Evolutionary conservation across 2,329 filamentous ascomycete genomes (phyloP), one percentile per base, ranked within the genome.

Genomic region (Penicillium oxalicum): DNA sequence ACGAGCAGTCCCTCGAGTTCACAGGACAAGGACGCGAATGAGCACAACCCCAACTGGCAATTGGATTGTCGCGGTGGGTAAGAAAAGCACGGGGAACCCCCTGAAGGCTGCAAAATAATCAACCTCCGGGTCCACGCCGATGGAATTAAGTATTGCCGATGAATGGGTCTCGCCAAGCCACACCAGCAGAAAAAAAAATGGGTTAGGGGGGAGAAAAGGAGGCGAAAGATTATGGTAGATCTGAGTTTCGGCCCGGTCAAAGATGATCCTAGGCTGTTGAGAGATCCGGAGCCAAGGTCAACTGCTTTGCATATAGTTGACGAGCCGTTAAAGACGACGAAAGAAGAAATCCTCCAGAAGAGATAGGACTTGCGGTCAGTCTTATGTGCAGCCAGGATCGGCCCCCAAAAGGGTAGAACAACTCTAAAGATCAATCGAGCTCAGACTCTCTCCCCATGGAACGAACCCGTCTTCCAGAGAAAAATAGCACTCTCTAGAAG

Each of bases 81-180:
- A 39, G 44, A 59, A 51, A 47, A 52, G 51, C 43, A 50, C 44
- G 53, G 52, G 43, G 44, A 32, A 53, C 46, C 58, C 58, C 58
- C 58, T 59, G 57, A 59, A 52, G 54, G 53, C 51, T 51, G 51
- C 54, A 54, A 60, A 59, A 60, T 60, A 60, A 48, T 55, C 35
- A 47, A 51, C 47, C 44, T 53, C 46, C 43, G 55, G 54, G 41
- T 43, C 53, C 51, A 48, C 51, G 49, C 48, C 51, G 45, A 49
- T 55, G 58, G 58, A 60, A 60, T 55, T 59, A 60, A 59, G 58
- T 60, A 60, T 57, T 39, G 57, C 58, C 58, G 58, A 57, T 34
- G 29, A 48, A 53, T 33, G 47, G 53, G 49, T 48, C 38, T 53
- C 40, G 56, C 56, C 56, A 58, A 58, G 56, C 44, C 54, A 39